Evolutionary conservation across 345 rosid species (phyloP).

Genomic region (Hypericum perforatum): DNA sequence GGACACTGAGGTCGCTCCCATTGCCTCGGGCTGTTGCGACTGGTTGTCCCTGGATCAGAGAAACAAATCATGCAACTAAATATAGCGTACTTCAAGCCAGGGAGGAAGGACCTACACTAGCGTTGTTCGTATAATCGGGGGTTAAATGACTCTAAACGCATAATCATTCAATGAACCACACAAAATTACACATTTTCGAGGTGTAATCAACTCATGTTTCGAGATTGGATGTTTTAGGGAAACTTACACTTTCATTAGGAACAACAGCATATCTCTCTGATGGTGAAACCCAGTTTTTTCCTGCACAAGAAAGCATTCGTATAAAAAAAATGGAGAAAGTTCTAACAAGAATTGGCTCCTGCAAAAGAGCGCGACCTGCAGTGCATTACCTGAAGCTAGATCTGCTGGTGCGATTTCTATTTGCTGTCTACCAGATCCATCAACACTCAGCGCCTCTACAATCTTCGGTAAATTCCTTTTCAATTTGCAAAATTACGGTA

Average conservation of each 20-base stretch:
- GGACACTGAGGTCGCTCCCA: conserved; percentile 65
- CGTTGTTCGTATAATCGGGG: too few relatives aligned
- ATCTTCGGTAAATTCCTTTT: conserved; percentile 68
- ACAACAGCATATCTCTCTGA: conserved; percentile 90
- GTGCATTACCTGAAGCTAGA: conserved; percentile 54
- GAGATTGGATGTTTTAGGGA: too few relatives aligned
- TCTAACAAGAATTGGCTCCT: too few relatives aligned
- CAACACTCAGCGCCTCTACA: conserved; percentile 58
- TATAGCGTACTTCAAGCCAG: neutral
- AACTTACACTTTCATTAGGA: conserved; percentile 74
- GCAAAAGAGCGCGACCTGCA: too few relatives aligned
- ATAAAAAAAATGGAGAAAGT: too few relatives aligned
- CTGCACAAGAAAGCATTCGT: conserved; percentile 20
- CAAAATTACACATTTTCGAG: neutral
- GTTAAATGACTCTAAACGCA: too few relatives aligned
- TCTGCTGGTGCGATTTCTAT: conserved; percentile 57
- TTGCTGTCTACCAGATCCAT: conserved; percentile 73
- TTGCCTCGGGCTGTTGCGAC: conserved; percentile 30
- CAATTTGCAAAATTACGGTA: conserved; percentile 7
- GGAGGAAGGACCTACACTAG: too few relatives aligned
- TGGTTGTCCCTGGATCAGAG: conserved; percentile 32
- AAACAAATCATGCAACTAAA: neutral
- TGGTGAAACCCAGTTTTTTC: conserved; percentile 80
- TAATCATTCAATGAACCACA: neutral
- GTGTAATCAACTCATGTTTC: neutral